phyloP scores from a whole-genome alignment of 768 basidiomycete genomes.

The Termitomyces sp. region DNA sequence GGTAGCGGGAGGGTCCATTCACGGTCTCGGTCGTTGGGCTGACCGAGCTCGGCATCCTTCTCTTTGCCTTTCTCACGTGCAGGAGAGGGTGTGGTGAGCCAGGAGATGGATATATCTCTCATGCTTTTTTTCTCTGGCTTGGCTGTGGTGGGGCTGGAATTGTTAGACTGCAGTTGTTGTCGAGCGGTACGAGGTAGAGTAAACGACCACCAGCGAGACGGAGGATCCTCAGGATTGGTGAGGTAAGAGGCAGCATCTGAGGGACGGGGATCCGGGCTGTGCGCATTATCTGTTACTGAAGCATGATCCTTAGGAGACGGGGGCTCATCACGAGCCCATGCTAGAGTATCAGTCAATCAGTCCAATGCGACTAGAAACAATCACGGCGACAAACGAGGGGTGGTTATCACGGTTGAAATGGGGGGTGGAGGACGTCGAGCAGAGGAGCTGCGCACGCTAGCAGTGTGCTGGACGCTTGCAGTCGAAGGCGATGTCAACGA shows the following conservation, averaged over 20 bases:
- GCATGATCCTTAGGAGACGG: constrained; percentile 59
- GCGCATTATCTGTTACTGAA: constrained; percentile 22
- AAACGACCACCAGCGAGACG: constrained; percentile 74
- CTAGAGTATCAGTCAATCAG: constrained; percentile 29
- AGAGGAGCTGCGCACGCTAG: constrained; percentile 25
- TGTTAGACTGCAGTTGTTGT: constrained; percentile 19
- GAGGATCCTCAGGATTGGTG: constrained; percentile 36
- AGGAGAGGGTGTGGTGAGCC: constrained; percentile 39
- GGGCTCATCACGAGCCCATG: constrained; percentile 83
- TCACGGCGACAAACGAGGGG: constrained; percentile 52
- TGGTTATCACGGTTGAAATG: constrained; percentile 54
- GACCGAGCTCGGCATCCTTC: constrained; percentile 18
- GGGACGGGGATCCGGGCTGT: constrained; percentile 34
- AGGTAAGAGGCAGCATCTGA: constrained; percentile 52
- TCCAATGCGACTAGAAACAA: constrained; percentile 4
- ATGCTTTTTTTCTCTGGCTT: constrained; percentile 32
- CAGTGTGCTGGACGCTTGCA: constrained; percentile 26
- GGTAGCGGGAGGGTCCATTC: constrained; percentile 29
- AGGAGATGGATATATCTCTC: constrained; percentile 44
- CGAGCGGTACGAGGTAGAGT: constrained; percentile 46
- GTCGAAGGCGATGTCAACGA: constrained; percentile 28
- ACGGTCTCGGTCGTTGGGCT: constrained; percentile 12
- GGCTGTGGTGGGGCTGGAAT: constrained; percentile 14
- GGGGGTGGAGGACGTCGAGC: constrained; percentile 36
- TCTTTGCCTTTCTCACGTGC: constrained; percentile 33